A percentile compares a stretch with the other conserved stretches of the same genome.
These are phyloP conservation scores for Rhodofomes roseus DNA, from an alignment of 1,284 basidiomycete species.

Conservation along the genomic window DNA sequence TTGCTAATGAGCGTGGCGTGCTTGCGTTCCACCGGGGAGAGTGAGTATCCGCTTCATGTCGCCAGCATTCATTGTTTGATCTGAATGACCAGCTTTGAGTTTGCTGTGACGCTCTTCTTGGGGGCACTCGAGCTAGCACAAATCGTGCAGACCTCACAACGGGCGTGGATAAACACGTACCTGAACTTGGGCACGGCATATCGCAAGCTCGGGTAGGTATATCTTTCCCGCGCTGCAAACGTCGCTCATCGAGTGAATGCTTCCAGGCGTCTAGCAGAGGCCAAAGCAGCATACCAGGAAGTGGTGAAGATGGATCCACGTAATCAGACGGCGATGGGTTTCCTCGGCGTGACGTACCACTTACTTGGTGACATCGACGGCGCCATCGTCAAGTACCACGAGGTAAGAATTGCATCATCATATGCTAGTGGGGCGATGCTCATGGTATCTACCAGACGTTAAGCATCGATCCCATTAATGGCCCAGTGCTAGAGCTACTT, in stretches of 20 bases:
- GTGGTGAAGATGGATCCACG: constrained; percentile 82
- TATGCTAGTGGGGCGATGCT: neutral
- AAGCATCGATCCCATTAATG: constrained; percentile 82
- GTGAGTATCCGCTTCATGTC: constrained; percentile 41
- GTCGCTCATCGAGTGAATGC: neutral
- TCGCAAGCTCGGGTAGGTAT: constrained; percentile 69
- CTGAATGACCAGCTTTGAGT: constrained; percentile 48
- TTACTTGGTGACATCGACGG: constrained; percentile 67
- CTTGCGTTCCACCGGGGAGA: constrained; percentile 85
- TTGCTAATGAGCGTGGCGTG: constrained; percentile 92
- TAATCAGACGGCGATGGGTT: constrained; percentile 74
- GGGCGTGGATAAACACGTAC: constrained; percentile 84
- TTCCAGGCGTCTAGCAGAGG: constrained; percentile 63
- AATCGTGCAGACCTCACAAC: constrained; percentile 80
- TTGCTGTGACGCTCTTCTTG: constrained; percentile 70
- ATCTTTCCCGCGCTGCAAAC: neutral
- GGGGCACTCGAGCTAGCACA: constrained; percentile 72
- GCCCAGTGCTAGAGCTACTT: constrained; percentile 81
- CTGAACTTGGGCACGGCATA: constrained; percentile 88
- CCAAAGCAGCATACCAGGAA: constrained; percentile 66
- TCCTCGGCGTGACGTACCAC: constrained; percentile 83
- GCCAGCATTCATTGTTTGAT: neutral
- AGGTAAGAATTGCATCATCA: constrained; percentile 43
- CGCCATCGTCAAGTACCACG: constrained; percentile 86
- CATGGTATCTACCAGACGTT: constrained; percentile 52